Conservation (phyloP, 139 green algal species). For the Closterium sp. region DNA sequence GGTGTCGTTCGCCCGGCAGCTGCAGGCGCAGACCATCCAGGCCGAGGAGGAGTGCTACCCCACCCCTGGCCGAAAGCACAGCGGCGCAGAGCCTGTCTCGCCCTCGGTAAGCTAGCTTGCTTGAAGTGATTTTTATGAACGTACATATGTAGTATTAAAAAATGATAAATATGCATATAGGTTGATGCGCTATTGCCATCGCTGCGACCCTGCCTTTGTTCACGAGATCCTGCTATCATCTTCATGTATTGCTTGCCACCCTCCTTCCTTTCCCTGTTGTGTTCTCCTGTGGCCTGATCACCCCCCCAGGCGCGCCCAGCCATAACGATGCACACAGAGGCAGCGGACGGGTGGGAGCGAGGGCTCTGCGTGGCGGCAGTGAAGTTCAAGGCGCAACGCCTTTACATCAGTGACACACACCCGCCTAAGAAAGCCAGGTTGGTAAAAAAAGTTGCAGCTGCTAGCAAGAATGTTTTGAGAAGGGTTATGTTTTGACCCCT, state of each 20-base stretch:
- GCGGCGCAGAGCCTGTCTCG: neutral
- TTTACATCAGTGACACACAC: neutral
- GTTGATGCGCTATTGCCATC: neutral
- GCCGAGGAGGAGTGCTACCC: neutral
- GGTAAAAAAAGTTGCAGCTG: no score
- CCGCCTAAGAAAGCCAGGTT: neutral
- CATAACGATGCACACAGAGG: no score
- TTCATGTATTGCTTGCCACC: no score
- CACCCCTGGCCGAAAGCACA: neutral
- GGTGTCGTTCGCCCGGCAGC: neutral
- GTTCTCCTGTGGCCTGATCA: no score
- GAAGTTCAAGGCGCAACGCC: neutral
- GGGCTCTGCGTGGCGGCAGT: neutral
- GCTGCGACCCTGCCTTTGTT: no score
- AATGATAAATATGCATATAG: no score
- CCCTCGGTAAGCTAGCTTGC: neutral
- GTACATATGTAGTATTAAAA: no score
- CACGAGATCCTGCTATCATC: no score
- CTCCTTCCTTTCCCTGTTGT: no score
- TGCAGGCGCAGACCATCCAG: neutral
- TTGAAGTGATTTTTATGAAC: neutral
- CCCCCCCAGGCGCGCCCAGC: no score
- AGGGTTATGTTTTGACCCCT: no score
- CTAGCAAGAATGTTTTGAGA: no score
- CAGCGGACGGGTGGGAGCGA: neutral